Percentiles rank a stretch among this genome's conserved stretches.
Evolutionary conservation across 139 green algal genomes (phyloP).

Genomic region (Chloropicon primus): DNA sequence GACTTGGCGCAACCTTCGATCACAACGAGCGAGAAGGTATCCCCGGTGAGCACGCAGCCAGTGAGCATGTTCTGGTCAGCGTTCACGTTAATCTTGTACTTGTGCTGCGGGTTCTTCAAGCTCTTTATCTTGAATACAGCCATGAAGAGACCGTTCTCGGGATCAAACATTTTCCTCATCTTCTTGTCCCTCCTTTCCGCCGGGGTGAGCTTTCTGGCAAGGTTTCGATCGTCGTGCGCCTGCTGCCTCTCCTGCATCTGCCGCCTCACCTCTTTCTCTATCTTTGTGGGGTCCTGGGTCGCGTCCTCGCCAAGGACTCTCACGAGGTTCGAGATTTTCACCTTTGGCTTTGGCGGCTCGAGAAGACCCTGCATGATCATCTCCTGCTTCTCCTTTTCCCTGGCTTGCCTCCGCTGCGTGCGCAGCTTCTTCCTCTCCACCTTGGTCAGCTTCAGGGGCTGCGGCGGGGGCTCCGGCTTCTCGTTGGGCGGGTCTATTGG

Average conservation of each 20-base stretch:
- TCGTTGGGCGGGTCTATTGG: constrained; percentile 77
- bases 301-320: constrained; percentile 77
- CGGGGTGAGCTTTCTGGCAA: constrained; percentile 83
- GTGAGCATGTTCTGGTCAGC: constrained; percentile 75
- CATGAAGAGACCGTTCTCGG: constrained; percentile 3
- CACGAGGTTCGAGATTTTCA: constrained; percentile 91
- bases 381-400: constrained; percentile 95
- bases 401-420: constrained; percentile 70
- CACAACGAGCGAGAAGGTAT: constrained; percentile 54
- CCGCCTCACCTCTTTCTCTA: constrained; percentile 76
- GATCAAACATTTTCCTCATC: constrained; percentile 68
- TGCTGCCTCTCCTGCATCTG: constrained; percentile 63
- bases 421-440: constrained; percentile 88
- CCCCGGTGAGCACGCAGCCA: constrained; percentile 27
- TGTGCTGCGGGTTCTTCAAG: constrained; percentile 41
- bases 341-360: constrained; percentile 87
- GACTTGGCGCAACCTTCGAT: constrained; percentile 66
- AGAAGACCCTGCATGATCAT: constrained; percentile 85
- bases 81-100: constrained; percentile 84
- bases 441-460: constrained; percentile 70
- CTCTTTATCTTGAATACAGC: constrained; percentile 23
- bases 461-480: constrained; percentile 50
- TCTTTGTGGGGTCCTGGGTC: constrained; percentile 72
- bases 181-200: constrained; percentile 87
- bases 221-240: constrained; percentile 91